These are phyloP conservation scores for Galerina marginata DNA, from an alignment of 768 basidiomycete genomes.

Conservation along the genomic window DNA sequence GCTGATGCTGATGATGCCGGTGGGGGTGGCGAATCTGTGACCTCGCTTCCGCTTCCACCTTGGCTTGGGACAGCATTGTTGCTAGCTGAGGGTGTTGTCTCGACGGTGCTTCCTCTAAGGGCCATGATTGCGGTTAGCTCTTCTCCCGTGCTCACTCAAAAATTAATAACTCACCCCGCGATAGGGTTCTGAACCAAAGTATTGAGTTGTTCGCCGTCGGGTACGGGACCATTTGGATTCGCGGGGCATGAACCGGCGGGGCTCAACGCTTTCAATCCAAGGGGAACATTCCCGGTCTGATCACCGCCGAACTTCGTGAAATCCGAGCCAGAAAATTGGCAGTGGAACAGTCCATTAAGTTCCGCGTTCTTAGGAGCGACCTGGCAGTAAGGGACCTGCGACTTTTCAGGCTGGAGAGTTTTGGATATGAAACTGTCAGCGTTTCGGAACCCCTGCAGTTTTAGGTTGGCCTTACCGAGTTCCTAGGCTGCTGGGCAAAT, in stretches of 20 bases:
- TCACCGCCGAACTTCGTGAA: conserved; percentile 46
- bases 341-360: conserved; percentile 53
- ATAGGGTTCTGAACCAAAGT: conserved; percentile 39
- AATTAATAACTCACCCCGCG: conserved; percentile 6
- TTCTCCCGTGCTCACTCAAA: too few relatives aligned
- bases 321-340: conserved; percentile 47
- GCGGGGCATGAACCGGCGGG: conserved; percentile 51
- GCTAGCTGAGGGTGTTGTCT: too few relatives aligned
- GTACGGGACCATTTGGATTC: conserved; percentile 42
- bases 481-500: conserved; percentile 52
- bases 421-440: background rate
- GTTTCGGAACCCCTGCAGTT: background rate
- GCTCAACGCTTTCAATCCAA: conserved; percentile 41
- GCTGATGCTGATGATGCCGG: too few relatives aligned
- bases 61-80: too few relatives aligned
- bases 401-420: conserved; percentile 38
- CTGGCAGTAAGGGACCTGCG: conserved; percentile 52
- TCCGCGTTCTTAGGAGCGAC: conserved; percentile 48
- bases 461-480: conserved; percentile 37
- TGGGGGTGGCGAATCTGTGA: too few relatives aligned
- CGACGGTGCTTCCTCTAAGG: too few relatives aligned
- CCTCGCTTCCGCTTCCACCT: too few relatives aligned
- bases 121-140: too few relatives aligned
- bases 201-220: conserved; percentile 47
- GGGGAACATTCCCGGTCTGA: conserved; percentile 47